These are phyloP conservation scores for Neckera pumila DNA, from an alignment of 225 moss, liverwort and hornwort genomes.

Conservation along the genomic window DNA sequence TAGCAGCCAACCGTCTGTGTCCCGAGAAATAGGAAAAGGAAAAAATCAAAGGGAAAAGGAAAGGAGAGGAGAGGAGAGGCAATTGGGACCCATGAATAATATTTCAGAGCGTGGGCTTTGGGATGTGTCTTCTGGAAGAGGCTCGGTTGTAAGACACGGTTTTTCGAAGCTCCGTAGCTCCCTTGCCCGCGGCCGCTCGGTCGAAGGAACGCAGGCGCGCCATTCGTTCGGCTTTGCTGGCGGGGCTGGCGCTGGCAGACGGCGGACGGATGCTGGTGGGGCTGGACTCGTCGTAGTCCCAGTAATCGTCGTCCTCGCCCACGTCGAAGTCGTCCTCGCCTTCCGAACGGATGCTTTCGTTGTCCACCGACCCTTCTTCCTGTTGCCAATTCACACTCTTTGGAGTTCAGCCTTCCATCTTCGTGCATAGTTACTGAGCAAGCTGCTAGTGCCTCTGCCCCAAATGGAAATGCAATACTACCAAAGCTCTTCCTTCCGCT, in stretches of 20 bases:
- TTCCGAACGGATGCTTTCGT: conserved; percentile 74
- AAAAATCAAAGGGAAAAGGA: background rate
- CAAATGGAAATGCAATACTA: background rate
- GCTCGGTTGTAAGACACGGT: conserved; percentile 13
- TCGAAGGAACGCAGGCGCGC: conserved; percentile 40
- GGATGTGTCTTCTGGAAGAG: conserved; percentile 1
- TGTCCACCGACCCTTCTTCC: conserved; percentile 81
- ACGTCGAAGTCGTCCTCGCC: conserved; percentile 60
- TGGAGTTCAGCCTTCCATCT: background rate
- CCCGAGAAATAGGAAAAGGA: background rate
- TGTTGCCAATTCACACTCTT: background rate
- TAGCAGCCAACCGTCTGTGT: background rate
- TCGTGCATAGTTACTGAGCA: background rate
- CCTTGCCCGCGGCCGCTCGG: conserved; percentile 17
- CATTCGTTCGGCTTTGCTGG: conserved; percentile 6
- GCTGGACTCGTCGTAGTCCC: conserved; percentile 41
- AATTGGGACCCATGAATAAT: background rate
- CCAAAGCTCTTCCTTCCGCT: background rate
- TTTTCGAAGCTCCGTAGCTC: conserved; percentile 21
- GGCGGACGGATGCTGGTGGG: background rate
- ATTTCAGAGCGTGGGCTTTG: background rate
- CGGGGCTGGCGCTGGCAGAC: background rate
- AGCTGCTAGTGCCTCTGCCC: background rate
- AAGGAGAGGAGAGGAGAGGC: background rate
- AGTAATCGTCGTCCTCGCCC: conserved; percentile 52